These are phyloP conservation scores for Eustoma russellianum DNA, from an alignment of 257 asterid genomes.

Conservation along the genomic window DNA sequence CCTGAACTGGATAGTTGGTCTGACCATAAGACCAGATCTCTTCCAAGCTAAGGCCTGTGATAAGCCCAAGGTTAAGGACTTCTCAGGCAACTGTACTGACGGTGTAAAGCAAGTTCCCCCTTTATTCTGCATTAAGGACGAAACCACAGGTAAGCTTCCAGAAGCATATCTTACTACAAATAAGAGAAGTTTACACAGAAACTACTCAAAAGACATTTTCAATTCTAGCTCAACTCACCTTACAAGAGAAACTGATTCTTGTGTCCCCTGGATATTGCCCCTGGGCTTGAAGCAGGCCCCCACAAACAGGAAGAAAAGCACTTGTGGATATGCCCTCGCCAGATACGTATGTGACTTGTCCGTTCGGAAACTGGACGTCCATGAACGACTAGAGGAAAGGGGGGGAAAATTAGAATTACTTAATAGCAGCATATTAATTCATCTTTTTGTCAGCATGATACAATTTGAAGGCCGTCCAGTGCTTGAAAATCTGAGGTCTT, in stretches of 20 bases:
- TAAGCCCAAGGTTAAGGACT: conserved; percentile 69
- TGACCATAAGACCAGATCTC: conserved; percentile 92
- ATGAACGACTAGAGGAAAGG: conserved; percentile 72
- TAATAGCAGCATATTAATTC: no score
- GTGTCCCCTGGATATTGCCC: conserved; percentile 97
- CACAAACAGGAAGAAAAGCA: conserved; percentile 76
- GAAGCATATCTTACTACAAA: not conserved
- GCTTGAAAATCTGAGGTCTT: no score
- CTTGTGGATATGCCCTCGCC: conserved; percentile 94
- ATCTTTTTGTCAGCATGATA: no score
- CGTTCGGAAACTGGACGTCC: conserved; percentile 98
- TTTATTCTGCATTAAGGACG: conserved; percentile 50
- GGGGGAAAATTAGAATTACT: conserved; percentile 1
- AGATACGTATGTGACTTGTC: conserved; percentile 81
- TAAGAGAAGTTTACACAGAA: conserved; percentile 5
- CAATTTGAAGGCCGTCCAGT: no score
- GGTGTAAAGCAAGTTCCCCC: conserved; percentile 90
- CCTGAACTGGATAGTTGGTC: conserved; percentile 87
- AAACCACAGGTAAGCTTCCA: not conserved
- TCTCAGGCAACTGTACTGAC: conserved; percentile 81
- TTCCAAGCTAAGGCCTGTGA: conserved; percentile 95
- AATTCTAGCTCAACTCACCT: conserved; percentile 38
- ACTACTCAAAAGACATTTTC: not conserved
- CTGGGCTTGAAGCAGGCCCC: conserved; percentile 94
- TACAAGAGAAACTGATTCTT: conserved; percentile 92